A percentile compares a stretch with the other conserved stretches of the same genome.
These are phyloP conservation scores for Nitzschia palea DNA, from an alignment of 108 stramenopile species.

Conservation along the genomic window DNA sequence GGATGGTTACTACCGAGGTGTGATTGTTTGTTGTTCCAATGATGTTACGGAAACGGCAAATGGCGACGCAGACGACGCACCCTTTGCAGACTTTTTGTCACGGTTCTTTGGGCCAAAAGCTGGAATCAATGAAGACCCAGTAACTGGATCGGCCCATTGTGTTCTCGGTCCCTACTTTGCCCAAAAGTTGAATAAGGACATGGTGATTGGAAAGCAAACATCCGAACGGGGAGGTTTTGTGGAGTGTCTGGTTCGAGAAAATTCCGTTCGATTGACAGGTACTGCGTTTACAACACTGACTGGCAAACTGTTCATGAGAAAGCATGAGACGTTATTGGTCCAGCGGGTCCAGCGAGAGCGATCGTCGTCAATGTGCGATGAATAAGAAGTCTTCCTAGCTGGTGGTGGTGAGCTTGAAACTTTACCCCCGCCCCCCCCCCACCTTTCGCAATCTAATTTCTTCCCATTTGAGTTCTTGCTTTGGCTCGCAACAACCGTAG, in stretches of 20 bases:
- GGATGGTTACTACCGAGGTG: constrained; percentile 75
- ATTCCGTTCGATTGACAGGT: constrained; percentile 57
- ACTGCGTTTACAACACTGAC: constrained; percentile 58
- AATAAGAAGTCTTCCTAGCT: not conserved
- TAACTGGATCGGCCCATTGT: constrained; percentile 96
- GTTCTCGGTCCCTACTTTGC: constrained; percentile 90
- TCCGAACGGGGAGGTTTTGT: constrained; percentile 86
- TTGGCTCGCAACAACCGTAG: too few species aligned
- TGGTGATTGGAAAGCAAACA: constrained; percentile 80
- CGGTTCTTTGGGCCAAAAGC: constrained; percentile 95
- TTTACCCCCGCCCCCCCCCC: too few species aligned
- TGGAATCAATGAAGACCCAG: constrained; percentile 97
- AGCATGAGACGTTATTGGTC: constrained; percentile 12
- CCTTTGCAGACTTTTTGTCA: constrained; percentile 72
- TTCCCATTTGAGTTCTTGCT: too few species aligned
- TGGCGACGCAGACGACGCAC: constrained; percentile 9
- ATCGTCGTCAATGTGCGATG: constrained; percentile 7
- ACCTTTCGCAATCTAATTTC: too few species aligned
- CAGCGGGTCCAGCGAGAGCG: constrained; percentile 8
- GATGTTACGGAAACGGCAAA: not conserved
- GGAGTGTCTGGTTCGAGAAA: constrained; percentile 64
- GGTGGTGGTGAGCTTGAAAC: not conserved
- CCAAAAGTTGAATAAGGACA: constrained; percentile 66
- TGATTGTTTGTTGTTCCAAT: constrained; percentile 69
- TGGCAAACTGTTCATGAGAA: constrained; percentile 34